Conservation (phyloP, 306 rosid species). For the Casuarina glauca region DNA sequence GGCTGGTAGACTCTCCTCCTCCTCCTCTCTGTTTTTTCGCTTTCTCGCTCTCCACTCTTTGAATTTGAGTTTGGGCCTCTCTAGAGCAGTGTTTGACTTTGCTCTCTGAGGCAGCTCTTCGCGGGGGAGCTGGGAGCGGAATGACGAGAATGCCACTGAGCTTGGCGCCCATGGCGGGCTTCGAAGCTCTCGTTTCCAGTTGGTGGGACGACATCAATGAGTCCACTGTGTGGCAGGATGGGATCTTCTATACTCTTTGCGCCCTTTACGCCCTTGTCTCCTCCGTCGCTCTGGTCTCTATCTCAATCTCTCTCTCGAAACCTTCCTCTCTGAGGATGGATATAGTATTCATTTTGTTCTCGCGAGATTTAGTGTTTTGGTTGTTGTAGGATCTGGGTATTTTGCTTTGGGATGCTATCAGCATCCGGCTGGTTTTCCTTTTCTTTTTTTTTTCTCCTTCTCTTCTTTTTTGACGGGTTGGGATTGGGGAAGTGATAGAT, state of each 20-base stretch:
- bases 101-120: neutral
- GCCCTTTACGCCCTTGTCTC: conserved; percentile 82
- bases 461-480: neutral
- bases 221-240: conserved; percentile 54
- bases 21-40: neutral
- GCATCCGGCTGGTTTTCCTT: neutral
- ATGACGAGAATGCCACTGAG: conserved; percentile 55
- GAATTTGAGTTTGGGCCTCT: neutral
- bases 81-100: conserved; percentile 6
- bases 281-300: conserved; percentile 67
- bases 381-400: neutral
- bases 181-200: conserved; percentile 25
- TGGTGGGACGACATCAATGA: conserved; percentile 71
- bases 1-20: conserved; percentile 22
- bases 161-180: conserved; percentile 34
- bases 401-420: conserved; percentile 2
- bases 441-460: neutral
- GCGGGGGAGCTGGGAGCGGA: conserved; percentile 3
- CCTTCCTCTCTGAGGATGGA: neutral
- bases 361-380: neutral
- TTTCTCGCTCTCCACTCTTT: conserved; percentile 6
- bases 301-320: conserved; percentile 9
- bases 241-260: conserved; percentile 68
- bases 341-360: neutral
- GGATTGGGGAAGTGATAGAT: neutral